Base-by-base conservation (phyloP, 1,139 yeast species). In the Magnusiomyces suaveolens region DNA sequence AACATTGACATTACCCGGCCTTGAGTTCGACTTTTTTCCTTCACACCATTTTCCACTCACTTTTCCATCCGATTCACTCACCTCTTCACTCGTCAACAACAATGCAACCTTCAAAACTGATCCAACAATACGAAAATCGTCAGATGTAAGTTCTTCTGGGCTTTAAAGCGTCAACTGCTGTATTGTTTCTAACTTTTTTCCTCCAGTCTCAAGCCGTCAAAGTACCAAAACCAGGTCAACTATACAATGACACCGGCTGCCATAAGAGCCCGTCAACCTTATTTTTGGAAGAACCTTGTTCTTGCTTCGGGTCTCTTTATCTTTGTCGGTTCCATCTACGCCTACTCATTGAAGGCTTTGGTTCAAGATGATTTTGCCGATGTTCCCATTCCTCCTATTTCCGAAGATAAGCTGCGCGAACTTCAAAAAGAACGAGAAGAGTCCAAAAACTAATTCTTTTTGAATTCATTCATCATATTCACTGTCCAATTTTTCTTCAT, bases 181-280 rank as follows among this genome's bases (percentile, higher is more conserved):
- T 32, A 32, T 32, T 8, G 14, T 14, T 8, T 32, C 20, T 44
- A 6, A 25, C 26, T 2, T 36, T 10, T 25, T 12, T 46, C 23
- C 16, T 43, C 48, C 49, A 65, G 69, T 49, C 52, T 66, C 54
- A 61, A 59, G 52, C 63, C 66, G 21, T 75, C 78, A 43, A 73
- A 68, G 43, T 88, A 87, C 70, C 84, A 86, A 66, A 87, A 86
- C 70, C 85, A 82, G 53, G 75, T 76, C 64, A 87, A 95, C 24
- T 84, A 82, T 72, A 86, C 86, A 67, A 89, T 89, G 89, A 87
- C 96, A 1, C 96, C 96, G 21, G 96, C 96, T 10, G 83, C 90
- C 75, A 75, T 87, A 63, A 76, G 97, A 62, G 96, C 96, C 50
- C 80, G 97, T 68, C 77, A 79, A 56, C 97, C 96, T 46, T 90